Conservation (phyloP, 306 rosid species). For the Acacia melanoxylon region DNA sequence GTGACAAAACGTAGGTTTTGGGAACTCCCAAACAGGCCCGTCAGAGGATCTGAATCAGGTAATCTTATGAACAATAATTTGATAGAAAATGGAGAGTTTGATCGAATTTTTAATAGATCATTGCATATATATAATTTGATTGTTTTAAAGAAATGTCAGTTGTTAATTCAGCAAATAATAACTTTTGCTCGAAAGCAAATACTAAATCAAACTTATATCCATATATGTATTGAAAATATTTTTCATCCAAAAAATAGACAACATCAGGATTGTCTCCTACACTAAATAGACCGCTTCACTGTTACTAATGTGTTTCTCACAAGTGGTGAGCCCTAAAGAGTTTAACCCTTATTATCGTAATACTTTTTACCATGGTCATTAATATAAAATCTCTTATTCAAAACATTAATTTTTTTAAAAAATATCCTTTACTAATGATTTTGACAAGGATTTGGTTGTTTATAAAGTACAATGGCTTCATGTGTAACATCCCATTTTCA, state of each 20-base stretch:
- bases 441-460: too few species aligned
- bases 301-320: not conserved
- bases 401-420: too few species aligned
- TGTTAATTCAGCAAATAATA: constrained; percentile 23
- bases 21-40: too few species aligned
- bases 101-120: constrained; percentile 14
- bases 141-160: constrained; percentile 17
- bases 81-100: constrained; percentile 21
- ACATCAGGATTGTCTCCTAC: constrained; percentile 6
- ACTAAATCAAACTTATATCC: constrained; percentile 12
- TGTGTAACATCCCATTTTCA: too few species aligned
- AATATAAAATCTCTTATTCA: too few species aligned
- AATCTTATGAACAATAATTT: not conserved
- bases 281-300: not conserved
- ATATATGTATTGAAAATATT: not conserved
- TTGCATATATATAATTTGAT: not conserved
- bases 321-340: not conserved
- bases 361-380: too few species aligned
- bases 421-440: too few species aligned
- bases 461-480: too few species aligned
- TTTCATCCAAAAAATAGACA: not conserved
- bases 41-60: not conserved
- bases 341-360: not conserved
- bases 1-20: too few species aligned
- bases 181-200: too few species aligned